Evolutionary conservation across 2,329 filamentous ascomycete species (phyloP), one percentile per base, ranked within the genome.

Genomic region (Xylaria arbuscula): DNA sequence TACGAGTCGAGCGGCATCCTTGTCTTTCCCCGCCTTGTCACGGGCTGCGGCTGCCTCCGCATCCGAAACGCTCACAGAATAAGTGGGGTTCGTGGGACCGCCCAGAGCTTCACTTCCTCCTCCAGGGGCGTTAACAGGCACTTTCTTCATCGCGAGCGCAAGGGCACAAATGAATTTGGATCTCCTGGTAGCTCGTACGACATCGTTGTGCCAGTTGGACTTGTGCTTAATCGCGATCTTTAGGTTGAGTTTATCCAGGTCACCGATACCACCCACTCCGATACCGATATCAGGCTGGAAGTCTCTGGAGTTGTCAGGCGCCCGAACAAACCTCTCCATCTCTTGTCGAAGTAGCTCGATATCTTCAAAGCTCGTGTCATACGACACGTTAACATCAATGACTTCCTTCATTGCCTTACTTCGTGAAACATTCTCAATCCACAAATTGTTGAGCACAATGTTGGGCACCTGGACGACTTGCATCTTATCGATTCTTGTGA

Each of bases 141-240:
- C 87, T 82, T 91, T 94, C 81, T 93, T 92, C 67, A 98, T 83
- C 3, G 95, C 94, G 9, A 94, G 81, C 4, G 96, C 90, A 67
- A 99, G 84, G 0, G 96, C 96, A 77, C 94, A 97, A 90, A 98
- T 97, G 83, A 99, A 98, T 81, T 97, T 98, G 79, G 92, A 97
- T 69, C 95, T 90, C 61, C 94, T 90, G 7, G 91, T 87, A 19
- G 91, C 90, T 48, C 94, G 92, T 48, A 98, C 87, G 1, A 88
- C 86, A 73, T 97, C 95, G 80, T 98, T 94, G 73, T 93, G 89
- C 92, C 93, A 95, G 82, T 95, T 96, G 66, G 91, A 93, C 83
- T 98, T 98, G 85, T 98, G 94, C 76, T 92, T 90, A 77, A 98
- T 94, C 75, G 92, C 90, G 47, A 98, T 86, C 75, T 90, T 89